phyloP scores from a whole-genome alignment of 495 filamentous ascomycete genomes.

The Neurospora africana region DNA sequence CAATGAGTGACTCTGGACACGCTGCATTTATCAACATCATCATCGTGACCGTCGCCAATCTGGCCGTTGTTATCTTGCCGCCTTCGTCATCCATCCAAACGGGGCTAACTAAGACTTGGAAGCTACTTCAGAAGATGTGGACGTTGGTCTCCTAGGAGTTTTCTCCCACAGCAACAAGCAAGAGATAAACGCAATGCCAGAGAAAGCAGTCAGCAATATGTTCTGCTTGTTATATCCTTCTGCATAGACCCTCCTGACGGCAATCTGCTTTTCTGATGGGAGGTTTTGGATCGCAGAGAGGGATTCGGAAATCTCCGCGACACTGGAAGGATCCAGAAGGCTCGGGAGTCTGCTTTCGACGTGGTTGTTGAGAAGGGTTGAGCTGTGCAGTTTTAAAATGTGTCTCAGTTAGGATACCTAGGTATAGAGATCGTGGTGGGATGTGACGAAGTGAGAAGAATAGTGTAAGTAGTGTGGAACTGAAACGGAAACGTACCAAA shows the following conservation, averaged over 20 bases:
- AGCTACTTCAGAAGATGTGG: not conserved
- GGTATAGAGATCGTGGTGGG: not conserved
- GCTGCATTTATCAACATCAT: not conserved
- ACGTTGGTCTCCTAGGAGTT: not conserved
- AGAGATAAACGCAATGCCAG: not conserved
- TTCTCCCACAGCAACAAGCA: not conserved
- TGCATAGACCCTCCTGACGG: not conserved
- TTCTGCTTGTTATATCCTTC: constrained; percentile 5
- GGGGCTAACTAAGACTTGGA: not conserved
- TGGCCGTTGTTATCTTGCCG: not conserved
- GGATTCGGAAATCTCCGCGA: constrained; percentile 1
- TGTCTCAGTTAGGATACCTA: not conserved
- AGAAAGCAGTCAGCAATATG: not conserved
- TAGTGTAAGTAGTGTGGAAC: not conserved
- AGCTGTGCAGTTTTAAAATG: not conserved
- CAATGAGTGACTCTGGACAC: not conserved
- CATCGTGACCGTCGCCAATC: not conserved
- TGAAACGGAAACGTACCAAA: not conserved
- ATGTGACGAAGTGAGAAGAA: not conserved
- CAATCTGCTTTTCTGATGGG: not conserved
- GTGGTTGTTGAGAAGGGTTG: constrained; percentile 7
- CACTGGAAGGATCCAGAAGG: not conserved
- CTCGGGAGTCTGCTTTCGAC: not conserved
- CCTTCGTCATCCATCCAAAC: not conserved
- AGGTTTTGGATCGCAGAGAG: constrained; percentile 1